A percentile compares a stretch with the other conserved stretches of the same genome.
Evolutionary conservation across 768 basidiomycete species (phyloP).

Genomic region (Pleurotus pulmonarius): DNA sequence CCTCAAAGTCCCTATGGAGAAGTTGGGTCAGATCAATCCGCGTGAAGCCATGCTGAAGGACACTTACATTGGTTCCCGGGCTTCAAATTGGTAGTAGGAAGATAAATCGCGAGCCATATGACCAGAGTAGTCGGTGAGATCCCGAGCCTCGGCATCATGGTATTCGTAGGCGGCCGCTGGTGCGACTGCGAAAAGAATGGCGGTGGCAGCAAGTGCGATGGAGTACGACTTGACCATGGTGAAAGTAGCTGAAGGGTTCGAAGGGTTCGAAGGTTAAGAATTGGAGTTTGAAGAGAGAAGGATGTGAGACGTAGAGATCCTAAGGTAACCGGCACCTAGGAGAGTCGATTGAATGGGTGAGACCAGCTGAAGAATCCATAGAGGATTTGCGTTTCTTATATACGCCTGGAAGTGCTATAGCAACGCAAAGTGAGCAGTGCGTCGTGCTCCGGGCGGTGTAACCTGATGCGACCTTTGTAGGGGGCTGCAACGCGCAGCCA

Average conservation of each 20-base stretch:
- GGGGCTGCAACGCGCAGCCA: too few relatives aligned
- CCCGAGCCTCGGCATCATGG: conserved; percentile 5
- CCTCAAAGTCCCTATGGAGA: not conserved
- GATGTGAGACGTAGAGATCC: not conserved
- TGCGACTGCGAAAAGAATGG: not conserved
- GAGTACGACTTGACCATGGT: conserved; percentile 3
- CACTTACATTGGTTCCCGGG: conserved; percentile 5
- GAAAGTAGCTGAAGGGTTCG: not conserved
- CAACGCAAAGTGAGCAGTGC: not conserved
- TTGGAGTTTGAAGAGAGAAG: not conserved
- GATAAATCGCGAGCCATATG: conserved; percentile 4
- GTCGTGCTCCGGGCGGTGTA: not conserved
- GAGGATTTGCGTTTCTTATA: not conserved
- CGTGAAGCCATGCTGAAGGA: not conserved
- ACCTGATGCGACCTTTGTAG: not conserved
- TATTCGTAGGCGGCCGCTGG: conserved; percentile 3
- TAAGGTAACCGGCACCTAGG: conserved; percentile 8
- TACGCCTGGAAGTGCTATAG: not conserved
- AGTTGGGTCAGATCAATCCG: not conserved
- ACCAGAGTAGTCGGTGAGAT: conserved; percentile 1
- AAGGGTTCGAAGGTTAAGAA: not conserved
- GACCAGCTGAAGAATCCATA: conserved; percentile 5
- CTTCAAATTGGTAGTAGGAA: not conserved
- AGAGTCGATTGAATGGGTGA: conserved; percentile 6
- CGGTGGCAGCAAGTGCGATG: conserved; percentile 3